Conservation (phyloP, 2,329 filamentous ascomycete genomes). For the Trichophyton schoenleinii region DNA sequence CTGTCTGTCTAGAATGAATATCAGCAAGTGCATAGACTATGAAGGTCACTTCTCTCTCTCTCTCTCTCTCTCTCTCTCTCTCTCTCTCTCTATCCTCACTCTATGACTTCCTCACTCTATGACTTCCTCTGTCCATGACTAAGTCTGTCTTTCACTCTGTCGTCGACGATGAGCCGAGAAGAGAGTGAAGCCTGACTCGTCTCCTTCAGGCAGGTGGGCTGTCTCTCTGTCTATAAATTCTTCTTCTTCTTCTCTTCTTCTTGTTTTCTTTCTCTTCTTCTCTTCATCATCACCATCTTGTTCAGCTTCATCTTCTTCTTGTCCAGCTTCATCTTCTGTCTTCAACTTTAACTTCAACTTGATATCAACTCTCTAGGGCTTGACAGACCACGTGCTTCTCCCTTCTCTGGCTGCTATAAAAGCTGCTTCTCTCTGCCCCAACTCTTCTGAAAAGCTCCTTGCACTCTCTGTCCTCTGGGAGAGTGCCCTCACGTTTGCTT, state of each 20-base stretch:
- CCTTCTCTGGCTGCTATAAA: background rate
- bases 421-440: background rate
- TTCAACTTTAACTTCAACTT: background rate
- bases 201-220: background rate
- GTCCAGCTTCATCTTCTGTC: background rate
- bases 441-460: background rate
- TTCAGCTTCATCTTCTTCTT: background rate
- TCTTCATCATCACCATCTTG: background rate
- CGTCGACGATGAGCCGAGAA: background rate
- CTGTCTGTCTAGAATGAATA: background rate
- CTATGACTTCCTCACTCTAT: too few species aligned
- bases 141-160: background rate
- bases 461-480: background rate
- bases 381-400: background rate
- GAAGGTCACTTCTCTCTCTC: too few species aligned
- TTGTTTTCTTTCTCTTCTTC: background rate
- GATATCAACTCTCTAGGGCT: conserved; percentile 1
- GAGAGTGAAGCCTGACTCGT: background rate
- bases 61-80: background rate
- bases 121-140: background rate
- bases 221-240: conserved; percentile 9
- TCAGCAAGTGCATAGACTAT: background rate
- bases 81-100: background rate
- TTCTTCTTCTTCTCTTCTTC: background rate
- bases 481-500: background rate